Percentiles rank a stretch among this genome's conserved stretches.
Evolutionary conservation across 2,329 filamentous ascomycete genomes (phyloP).

Genomic region (Fusarium multiceps): DNA sequence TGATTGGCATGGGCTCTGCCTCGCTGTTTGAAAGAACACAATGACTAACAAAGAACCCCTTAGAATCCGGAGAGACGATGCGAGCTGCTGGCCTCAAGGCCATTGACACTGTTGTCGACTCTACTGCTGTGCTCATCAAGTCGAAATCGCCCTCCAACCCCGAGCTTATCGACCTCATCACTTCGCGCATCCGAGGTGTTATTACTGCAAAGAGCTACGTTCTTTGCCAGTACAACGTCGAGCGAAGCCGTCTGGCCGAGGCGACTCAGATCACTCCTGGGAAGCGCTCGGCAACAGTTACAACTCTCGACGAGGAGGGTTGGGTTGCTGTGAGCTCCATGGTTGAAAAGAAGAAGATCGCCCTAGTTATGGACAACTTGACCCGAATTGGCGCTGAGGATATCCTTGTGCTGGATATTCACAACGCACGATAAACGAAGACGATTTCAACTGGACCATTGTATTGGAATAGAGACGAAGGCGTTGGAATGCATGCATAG

Average conservation of each 20-base stretch:
- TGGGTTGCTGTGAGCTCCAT: constrained; percentile 97
- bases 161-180: constrained; percentile 84
- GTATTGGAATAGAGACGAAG: constrained; percentile 7
- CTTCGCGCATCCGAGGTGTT: constrained; percentile 88
- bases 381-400: constrained; percentile 81
- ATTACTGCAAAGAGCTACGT: constrained; percentile 96
- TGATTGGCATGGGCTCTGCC: constrained; percentile 42
- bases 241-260: constrained; percentile 72
- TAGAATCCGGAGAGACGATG: constrained; percentile 99
- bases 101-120: constrained; percentile 92
- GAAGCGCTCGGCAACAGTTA: constrained; percentile 92
- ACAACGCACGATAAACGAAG: constrained; percentile 72
- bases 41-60: constrained; percentile 25
- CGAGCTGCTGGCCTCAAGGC: constrained; percentile 91
- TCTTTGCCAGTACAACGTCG: constrained; percentile 95
- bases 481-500: constrained; percentile 33
- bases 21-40: background rate
- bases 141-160: constrained; percentile 85
- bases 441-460: background rate
- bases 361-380: constrained; percentile 87
- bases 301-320: constrained; percentile 84
- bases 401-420: constrained; percentile 86
- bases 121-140: constrained; percentile 90
- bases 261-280: constrained; percentile 88
- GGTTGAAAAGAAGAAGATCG: constrained; percentile 89